These are phyloP conservation scores for Vitis hybrid DNA, from an alignment of 177 flowering plant genomes.

Conservation along the genomic window DNA sequence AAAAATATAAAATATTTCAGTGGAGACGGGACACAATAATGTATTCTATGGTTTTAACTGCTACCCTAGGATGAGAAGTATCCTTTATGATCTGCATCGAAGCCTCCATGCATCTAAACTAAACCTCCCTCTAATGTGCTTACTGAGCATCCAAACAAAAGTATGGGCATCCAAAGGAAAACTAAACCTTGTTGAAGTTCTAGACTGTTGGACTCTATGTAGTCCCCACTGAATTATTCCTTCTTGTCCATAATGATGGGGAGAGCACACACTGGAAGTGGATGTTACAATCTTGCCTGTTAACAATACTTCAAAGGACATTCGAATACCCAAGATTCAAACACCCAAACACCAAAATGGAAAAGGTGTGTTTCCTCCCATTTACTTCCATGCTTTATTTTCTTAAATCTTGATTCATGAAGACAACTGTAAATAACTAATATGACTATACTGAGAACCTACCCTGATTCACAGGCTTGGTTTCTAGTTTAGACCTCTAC, in stretches of 20 bases:
- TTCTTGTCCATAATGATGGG: constrained; percentile 33
- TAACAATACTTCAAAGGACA: constrained; percentile 7
- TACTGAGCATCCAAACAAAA: background rate
- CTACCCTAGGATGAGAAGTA: background rate
- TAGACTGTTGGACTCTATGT: background rate
- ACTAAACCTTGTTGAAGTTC: background rate
- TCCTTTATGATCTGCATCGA: background rate
- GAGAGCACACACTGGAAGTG: constrained; percentile 21
- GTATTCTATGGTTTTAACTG: background rate
- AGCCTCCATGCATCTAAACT: background rate
- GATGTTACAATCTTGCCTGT: constrained; percentile 17
- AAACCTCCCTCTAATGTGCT: background rate
- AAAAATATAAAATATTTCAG: background rate
- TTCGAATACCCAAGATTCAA: constrained; percentile 10
- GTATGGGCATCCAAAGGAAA: background rate
- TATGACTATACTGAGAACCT: too few species aligned
- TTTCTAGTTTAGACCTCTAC: too few species aligned
- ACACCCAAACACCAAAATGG: constrained; percentile 8
- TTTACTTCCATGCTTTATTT: too few species aligned
- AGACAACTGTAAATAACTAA: too few species aligned
- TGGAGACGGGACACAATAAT: background rate
- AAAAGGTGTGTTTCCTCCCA: constrained; percentile 25
- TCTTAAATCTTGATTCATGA: too few species aligned
- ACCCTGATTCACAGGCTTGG: too few species aligned
- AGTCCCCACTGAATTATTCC: constrained; percentile 13